phyloP scores from a whole-genome alignment of 768 basidiomycete species.

The Cyclocybe cylindracea region DNA sequence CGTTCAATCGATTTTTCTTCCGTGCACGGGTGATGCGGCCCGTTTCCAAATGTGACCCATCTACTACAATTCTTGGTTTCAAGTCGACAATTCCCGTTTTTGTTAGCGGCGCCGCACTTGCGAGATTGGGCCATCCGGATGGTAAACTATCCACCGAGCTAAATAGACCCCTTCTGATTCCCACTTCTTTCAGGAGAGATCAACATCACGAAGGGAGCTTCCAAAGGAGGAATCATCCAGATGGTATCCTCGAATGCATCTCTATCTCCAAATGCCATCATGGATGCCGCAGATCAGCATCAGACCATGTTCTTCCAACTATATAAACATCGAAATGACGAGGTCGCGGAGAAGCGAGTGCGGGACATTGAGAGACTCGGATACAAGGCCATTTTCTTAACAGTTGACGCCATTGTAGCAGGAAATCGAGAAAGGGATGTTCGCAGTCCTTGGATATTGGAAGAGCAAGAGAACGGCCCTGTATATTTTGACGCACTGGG shows the following conservation, averaged over 20 bases:
- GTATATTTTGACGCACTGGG: constrained; percentile 27
- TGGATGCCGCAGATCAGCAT: constrained; percentile 49
- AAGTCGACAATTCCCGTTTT: constrained; percentile 77
- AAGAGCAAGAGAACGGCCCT: constrained; percentile 52
- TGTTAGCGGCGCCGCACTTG: constrained; percentile 80
- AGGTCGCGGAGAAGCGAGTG: constrained; percentile 67
- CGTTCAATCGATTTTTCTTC: constrained; percentile 88
- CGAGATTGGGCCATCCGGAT: constrained; percentile 86
- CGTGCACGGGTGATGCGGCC: constrained; percentile 77
- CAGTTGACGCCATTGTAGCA: constrained; percentile 85
- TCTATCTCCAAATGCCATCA: constrained; percentile 63
- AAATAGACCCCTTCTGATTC: background rate
- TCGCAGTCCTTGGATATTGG: constrained; percentile 56
- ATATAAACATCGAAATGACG: constrained; percentile 77
- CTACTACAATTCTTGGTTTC: constrained; percentile 74
- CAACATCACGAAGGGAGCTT: constrained; percentile 77
- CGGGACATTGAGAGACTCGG: constrained; percentile 70
- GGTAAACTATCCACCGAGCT: constrained; percentile 31
- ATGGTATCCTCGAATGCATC: constrained; percentile 85
- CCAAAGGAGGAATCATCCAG: constrained; percentile 71
- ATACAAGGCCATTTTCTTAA: constrained; percentile 88
- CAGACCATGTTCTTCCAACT: constrained; percentile 82
- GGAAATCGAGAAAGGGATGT: constrained; percentile 82
- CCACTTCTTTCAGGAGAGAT: constrained; percentile 60
- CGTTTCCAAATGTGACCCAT: constrained; percentile 64